phyloP scores from a whole-genome alignment of 768 basidiomycete genomes.

The Hortiboletus campestris region DNA sequence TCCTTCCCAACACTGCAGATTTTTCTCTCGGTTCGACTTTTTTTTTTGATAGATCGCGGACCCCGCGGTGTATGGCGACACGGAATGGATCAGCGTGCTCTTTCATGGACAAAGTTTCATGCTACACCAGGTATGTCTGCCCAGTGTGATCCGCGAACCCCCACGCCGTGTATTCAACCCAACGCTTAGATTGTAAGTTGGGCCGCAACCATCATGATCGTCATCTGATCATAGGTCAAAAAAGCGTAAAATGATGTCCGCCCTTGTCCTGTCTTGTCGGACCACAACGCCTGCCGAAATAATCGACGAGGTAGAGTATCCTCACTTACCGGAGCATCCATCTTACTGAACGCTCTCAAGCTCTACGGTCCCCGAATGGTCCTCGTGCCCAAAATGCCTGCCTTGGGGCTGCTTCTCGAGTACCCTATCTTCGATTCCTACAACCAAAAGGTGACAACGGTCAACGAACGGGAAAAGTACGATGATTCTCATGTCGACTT shows the following conservation, averaged over 20 bases:
- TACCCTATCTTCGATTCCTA: constrained; percentile 80
- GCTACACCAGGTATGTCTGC: constrained; percentile 85
- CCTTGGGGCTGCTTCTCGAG: constrained; percentile 89
- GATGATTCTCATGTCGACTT: constrained; percentile 56
- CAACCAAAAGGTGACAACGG: constrained; percentile 52
- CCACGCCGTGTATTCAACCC: constrained; percentile 24
- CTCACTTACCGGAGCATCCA: neutral
- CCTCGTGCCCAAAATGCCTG: constrained; percentile 93
- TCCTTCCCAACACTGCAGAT: neutral
- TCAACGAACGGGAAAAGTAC: constrained; percentile 43
- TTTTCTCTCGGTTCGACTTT: neutral
- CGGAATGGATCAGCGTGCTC: constrained; percentile 91
- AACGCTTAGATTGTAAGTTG: constrained; percentile 31
- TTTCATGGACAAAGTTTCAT: constrained; percentile 99
- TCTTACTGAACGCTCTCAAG: constrained; percentile 35
- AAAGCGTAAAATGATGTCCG: constrained; percentile 96
- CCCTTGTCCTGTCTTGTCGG: constrained; percentile 75
- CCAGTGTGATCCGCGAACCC: neutral
- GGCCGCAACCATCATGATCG: neutral
- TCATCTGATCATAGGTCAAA: constrained; percentile 9
- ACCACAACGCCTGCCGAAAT: constrained; percentile 72
- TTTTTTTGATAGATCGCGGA: constrained; percentile 59
- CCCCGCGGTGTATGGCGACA: constrained; percentile 85
- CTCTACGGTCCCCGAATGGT: constrained; percentile 76
- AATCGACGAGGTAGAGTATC: constrained; percentile 60